Percentiles rank a stretch among this genome's conserved stretches.
phyloP scores from a whole-genome alignment of 2,329 filamentous ascomycete genomes.

The Sporothrix luriei region DNA sequence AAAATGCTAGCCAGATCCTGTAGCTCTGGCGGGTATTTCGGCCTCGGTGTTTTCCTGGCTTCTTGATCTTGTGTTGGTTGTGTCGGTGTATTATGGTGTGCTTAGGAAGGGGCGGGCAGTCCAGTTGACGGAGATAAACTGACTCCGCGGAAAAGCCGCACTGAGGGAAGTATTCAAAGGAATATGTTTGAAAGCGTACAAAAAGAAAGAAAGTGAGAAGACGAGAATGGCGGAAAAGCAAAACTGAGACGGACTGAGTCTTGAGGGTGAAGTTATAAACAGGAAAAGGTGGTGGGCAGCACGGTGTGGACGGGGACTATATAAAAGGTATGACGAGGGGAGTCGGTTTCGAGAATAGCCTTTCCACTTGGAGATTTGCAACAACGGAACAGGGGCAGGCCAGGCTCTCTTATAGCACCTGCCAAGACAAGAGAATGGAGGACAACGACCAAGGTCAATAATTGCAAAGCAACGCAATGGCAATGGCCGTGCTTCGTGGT shows the following conservation, averaged over 20 bases:
- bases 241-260: not conserved
- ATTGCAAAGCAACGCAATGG: slow-evolving; percentile 30
- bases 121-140: slow-evolving; percentile 29
- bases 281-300: not conserved
- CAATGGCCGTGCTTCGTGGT: slow-evolving; percentile 26
- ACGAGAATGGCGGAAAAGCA: not conserved
- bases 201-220: not conserved
- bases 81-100: slow-evolving; percentile 1
- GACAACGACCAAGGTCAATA: slow-evolving; percentile 10
- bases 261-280: not conserved
- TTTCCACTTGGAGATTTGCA: not conserved
- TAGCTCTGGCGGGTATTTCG: slow-evolving; percentile 1
- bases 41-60: slow-evolving; percentile 1
- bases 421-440: slow-evolving; percentile 25
- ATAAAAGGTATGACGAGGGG: not conserved
- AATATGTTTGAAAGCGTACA: too few species aligned
- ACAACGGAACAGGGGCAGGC: slow-evolving; percentile 8
- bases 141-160: slow-evolving; percentile 20
- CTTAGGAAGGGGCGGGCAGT: not conserved
- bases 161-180: not conserved
- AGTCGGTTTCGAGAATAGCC: not conserved
- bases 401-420: slow-evolving; percentile 19
- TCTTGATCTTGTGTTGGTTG: not conserved
- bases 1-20: slow-evolving; percentile 3
- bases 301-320: not conserved